These are phyloP conservation scores for Entophlyctis luteolus DNA, from an alignment of 192 early-diverging fungal genomes.

Conservation along the genomic window DNA sequence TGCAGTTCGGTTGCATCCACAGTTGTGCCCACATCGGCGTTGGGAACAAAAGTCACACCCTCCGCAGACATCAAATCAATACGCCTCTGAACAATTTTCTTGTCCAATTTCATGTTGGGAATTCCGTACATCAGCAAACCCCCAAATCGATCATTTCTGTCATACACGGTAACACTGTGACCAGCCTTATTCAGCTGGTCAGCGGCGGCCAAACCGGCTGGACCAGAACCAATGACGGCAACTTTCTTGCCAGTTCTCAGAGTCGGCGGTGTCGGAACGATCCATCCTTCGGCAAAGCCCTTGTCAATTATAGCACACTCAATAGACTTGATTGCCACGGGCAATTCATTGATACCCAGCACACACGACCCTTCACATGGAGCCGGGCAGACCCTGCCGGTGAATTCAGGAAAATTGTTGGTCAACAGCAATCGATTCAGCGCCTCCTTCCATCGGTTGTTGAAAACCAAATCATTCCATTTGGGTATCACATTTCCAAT, in stretches of 20 bases:
- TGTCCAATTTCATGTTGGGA: constrained; percentile 99
- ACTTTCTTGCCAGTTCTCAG: constrained; percentile 77
- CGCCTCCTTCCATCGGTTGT: constrained; percentile 93
- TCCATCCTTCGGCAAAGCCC: constrained; percentile 96
- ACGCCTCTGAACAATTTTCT: constrained; percentile 87
- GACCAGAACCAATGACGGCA: constrained; percentile 92
- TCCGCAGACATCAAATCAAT: constrained; percentile 92
- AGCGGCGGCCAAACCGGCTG: constrained; percentile 90
- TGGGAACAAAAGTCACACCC: constrained; percentile 85
- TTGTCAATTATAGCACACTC: constrained; percentile 97
- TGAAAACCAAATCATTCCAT: constrained; percentile 97
- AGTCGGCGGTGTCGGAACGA: constrained; percentile 75
- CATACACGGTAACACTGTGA: constrained; percentile 91
- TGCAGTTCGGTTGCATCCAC: constrained; percentile 67
- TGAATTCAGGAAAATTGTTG: constrained; percentile 99
- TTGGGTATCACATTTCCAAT: constrained; percentile 99
- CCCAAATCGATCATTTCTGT: constrained; percentile 93
- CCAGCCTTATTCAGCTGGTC: constrained; percentile 98
- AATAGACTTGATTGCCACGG: constrained; percentile 95
- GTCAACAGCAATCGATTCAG: constrained; percentile 89
- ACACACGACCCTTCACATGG: constrained; percentile 97
- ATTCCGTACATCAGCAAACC: constrained; percentile 98
- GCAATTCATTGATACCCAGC: constrained; percentile 88
- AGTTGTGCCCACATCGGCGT: constrained; percentile 84
- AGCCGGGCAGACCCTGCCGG: constrained; percentile 96